Evolutionary conservation across 257 asterid genomes (phyloP).

Genomic region (Salvia miltiorrhiza): DNA sequence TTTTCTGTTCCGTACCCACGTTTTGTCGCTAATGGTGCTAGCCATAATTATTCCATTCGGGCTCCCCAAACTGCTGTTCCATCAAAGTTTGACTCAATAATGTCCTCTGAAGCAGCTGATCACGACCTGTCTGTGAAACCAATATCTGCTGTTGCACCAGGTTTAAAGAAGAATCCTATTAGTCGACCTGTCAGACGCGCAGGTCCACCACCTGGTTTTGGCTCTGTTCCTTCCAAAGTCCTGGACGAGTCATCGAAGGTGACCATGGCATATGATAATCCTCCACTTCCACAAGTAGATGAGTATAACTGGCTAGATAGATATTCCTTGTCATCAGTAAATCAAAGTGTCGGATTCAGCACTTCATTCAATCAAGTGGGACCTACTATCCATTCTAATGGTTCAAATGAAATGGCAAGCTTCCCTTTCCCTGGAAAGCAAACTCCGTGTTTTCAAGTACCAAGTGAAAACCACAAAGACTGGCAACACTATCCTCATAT

Average conservation of each 20-base stretch:
- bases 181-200: constrained; percentile 69
- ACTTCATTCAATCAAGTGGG: constrained; percentile 41
- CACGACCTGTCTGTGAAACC: constrained; percentile 38
- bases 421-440: constrained; percentile 93
- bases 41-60: constrained; percentile 32
- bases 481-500: constrained; percentile 44
- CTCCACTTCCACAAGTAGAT: constrained; percentile 43
- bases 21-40: constrained; percentile 24
- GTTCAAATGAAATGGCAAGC: constrained; percentile 41
- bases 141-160: constrained; percentile 38
- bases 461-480: constrained; percentile 42
- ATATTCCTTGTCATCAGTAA: constrained; percentile 46
- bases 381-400: constrained; percentile 32
- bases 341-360: constrained; percentile 46
- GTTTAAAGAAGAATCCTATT: constrained; percentile 69
- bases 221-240: constrained; percentile 58
- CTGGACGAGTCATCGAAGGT: constrained; percentile 39
- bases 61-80: constrained; percentile 39
- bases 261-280: constrained; percentile 37
- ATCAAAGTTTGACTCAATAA: constrained; percentile 44
- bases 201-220: constrained; percentile 98
- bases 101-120: constrained; percentile 35
- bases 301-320: constrained; percentile 83
- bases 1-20: constrained; percentile 49
- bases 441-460: constrained; percentile 37